Evolutionary conservation across 768 basidiomycete species (phyloP), one percentile per base, ranked within the genome.

Genomic region (Clitopilus passeckerianus): DNA sequence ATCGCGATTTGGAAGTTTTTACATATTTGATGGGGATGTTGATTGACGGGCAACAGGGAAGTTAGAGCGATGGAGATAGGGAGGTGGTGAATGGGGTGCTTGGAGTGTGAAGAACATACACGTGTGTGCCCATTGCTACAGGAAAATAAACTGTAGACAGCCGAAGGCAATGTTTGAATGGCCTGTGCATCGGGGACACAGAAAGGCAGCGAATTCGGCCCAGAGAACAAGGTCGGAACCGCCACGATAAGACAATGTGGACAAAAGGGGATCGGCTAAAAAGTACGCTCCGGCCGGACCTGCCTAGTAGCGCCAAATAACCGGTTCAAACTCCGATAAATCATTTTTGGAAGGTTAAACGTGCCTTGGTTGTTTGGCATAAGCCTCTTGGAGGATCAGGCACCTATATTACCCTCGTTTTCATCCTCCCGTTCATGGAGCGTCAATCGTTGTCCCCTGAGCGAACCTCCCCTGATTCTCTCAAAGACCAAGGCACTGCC

Each of bases 371-470:
- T 50, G 46, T 50, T 50, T 50, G 22, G 18, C 46, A 50, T 9
- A n/a, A 50, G 46, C 46, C 14, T 41, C 35, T 61, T 60, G 44
- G 62, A 54, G 65, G 62, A 67, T 68, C 69, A 70, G 69, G 69
- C 68, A 70, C 69, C 57, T 62, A 58, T 65, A 61, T 59, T 54
- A 50, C 34, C 55, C 54, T 60, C 46, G 57, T 66, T 63, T 61
- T 62, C 62, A 60, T 62, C 62, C 27, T 54, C 59, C 62, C 37
- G 57, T 60, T 61, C 62, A 72, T 71, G 70, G 70, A 68, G 61
- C 67, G 68, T 69, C 64, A 66, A 66, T 68, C 66, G 22, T 41
- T 18, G 60, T 67, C 68, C 69, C 67, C 70, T 71, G 70, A 69
- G 57, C 64, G 65, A 63, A 60, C 62, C 62, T 63, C 66, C 63